Evolutionary conservation across 2,329 filamentous ascomycete genomes (phyloP).

Genomic region (Anisogramma anomala): DNA sequence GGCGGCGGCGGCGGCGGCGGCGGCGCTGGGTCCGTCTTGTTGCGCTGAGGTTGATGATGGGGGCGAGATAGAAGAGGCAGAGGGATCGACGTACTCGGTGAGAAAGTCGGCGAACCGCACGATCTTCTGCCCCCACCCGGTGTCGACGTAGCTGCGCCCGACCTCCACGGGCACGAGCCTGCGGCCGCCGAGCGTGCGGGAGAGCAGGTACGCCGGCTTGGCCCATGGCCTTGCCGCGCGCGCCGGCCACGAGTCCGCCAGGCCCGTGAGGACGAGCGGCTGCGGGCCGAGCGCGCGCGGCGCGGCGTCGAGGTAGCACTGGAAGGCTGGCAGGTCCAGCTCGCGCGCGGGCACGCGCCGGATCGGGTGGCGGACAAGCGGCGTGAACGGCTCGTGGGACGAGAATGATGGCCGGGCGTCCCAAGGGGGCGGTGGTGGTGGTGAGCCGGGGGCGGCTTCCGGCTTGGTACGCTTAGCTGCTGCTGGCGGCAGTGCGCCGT

Average conservation of each 20-base stretch:
- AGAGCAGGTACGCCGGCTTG: conserved; percentile 60
- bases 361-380: conserved; percentile 31
- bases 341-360: conserved; percentile 33
- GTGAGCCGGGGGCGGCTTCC: background rate
- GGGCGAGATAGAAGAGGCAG: background rate
- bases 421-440: conserved; percentile 10
- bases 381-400: conserved; percentile 28
- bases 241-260: conserved; percentile 67
- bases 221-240: conserved; percentile 57
- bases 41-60: background rate
- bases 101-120: conserved; percentile 66
- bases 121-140: conserved; percentile 72
- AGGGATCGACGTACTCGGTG: conserved; percentile 40
- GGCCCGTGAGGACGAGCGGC: conserved; percentile 59
- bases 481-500: conserved; percentile 1
- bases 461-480: conserved; percentile 2
- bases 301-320: conserved; percentile 42
- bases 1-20: background rate
- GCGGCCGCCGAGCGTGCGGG: conserved; percentile 61
- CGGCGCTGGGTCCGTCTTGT: too few species aligned
- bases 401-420: conserved; percentile 21
- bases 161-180: conserved; percentile 78
- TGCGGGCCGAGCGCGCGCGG: conserved; percentile 29
- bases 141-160: conserved; percentile 78
- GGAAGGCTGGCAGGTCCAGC: conserved; percentile 42